Percentiles rank a stretch among this genome's conserved stretches.
phyloP scores from a whole-genome alignment of 352 stramenopile species.

The Globisporangium takayamanum region DNA sequence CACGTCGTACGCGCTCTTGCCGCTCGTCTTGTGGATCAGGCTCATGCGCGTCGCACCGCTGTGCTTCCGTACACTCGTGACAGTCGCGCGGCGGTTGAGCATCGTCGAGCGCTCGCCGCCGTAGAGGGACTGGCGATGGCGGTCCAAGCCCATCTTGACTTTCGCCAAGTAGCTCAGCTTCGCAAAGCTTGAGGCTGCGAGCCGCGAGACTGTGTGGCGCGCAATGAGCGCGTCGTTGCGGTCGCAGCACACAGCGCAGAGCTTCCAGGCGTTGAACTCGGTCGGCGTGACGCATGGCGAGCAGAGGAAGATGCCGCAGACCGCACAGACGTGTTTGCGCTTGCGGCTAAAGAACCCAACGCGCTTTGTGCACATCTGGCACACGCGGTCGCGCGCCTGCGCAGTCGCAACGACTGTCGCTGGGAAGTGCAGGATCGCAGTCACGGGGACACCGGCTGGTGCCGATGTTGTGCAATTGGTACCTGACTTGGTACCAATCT shows the following conservation, averaged over 20 bases:
- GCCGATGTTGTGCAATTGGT: not conserved
- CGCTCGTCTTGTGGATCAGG: conserved; percentile 14
- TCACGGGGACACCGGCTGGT: conserved; percentile 18
- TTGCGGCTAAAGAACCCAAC: conserved; percentile 54
- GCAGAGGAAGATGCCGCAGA: conserved; percentile 61
- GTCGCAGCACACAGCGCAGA: conserved; percentile 55
- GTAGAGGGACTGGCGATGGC: conserved; percentile 16
- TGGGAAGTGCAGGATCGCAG: conserved; percentile 16
- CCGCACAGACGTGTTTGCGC: conserved; percentile 53
- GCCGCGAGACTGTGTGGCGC: conserved; percentile 43
- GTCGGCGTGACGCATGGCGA: conserved; percentile 49
- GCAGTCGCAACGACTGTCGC: conserved; percentile 21
- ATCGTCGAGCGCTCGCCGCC: conserved; percentile 12
- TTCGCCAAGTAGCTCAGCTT: conserved; percentile 19
- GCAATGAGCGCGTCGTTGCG: conserved; percentile 57
- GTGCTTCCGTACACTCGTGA: conserved; percentile 11
- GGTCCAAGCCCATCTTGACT: conserved; percentile 17
- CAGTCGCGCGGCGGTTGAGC: conserved; percentile 15
- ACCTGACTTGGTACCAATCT: not conserved
- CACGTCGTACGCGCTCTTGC: conserved; percentile 16
- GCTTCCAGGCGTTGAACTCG: conserved; percentile 57
- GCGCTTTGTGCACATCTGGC: conserved; percentile 55
- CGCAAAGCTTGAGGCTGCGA: conserved; percentile 25
- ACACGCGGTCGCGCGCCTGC: conserved; percentile 44
- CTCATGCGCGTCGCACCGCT: conserved; percentile 13